Percentiles rank a stretch among this genome's conserved stretches.
Conservation (phyloP, 495 filamentous ascomycete species). For the Glutinoglossum americanum region DNA sequence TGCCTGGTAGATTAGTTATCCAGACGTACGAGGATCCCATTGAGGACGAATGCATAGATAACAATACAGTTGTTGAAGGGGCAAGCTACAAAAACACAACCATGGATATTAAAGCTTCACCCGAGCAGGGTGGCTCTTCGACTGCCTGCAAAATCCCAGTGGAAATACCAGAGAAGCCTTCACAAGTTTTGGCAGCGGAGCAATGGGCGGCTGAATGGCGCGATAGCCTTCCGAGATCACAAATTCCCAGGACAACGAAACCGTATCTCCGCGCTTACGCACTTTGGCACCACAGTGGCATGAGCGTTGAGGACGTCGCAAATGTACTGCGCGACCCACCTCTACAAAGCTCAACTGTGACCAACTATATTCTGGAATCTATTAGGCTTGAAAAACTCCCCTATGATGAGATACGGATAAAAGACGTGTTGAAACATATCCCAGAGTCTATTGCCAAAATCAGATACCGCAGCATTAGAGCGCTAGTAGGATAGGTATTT, state of each 20-base stretch:
- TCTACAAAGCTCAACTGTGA: conserved; percentile 26
- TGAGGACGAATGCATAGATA: not conserved
- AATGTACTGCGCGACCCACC: conserved; percentile 31
- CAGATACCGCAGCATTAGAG: not conserved
- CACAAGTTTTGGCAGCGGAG: conserved; percentile 19
- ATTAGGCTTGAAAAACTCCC: conserved; percentile 21
- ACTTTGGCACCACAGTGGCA: conserved; percentile 30
- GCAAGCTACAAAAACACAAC: not conserved
- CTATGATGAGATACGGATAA: conserved; percentile 16
- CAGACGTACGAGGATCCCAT: not conserved
- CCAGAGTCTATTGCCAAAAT: not conserved
- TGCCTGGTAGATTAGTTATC: not conserved
- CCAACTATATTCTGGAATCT: conserved; percentile 25
- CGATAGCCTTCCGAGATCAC: conserved; percentile 9
- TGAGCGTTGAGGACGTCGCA: conserved; percentile 25
- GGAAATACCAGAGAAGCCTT: conserved; percentile 2
- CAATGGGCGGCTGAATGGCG: conserved; percentile 15
- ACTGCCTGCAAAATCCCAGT: not conserved
- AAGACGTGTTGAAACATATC: conserved; percentile 12
- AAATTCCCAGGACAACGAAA: conserved; percentile 7
- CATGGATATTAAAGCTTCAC: no score
- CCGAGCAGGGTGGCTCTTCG: not conserved
- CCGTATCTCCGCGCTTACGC: conserved; percentile 34
- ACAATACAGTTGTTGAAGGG: not conserved
- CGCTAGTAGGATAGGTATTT: not conserved